Percentiles rank a stretch among this genome's conserved stretches.
These are phyloP conservation scores for Soucietia sequanensis DNA, from an alignment of 805 yeast species.

Conservation along the genomic window DNA sequence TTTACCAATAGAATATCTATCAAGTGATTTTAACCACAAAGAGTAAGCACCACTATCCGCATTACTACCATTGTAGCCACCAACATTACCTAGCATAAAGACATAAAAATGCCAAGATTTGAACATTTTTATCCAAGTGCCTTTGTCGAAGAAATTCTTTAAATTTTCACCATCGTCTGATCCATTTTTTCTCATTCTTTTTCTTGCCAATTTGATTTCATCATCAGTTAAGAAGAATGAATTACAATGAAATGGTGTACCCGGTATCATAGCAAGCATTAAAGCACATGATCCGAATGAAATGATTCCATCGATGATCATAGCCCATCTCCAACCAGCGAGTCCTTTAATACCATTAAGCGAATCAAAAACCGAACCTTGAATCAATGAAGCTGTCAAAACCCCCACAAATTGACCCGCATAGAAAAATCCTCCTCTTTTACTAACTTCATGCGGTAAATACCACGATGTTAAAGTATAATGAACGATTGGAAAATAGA, in stretches of 20 bases:
- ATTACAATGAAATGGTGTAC: conserved; percentile 36
- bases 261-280: conserved; percentile 21
- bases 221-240: conserved; percentile 54
- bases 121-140: conserved; percentile 25
- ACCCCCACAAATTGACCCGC: conserved; percentile 30
- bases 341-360: conserved; percentile 6
- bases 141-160: conserved; percentile 21
- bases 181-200: conserved; percentile 17
- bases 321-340: conserved; percentile 24
- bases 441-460: conserved; percentile 21
- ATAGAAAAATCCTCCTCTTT: conserved; percentile 25
- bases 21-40: conserved; percentile 26
- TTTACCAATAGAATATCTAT: conserved; percentile 40
- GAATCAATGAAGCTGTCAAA: conserved; percentile 27
- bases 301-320: conserved; percentile 22
- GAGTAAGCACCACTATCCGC: conserved; percentile 31
- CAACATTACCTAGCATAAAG: conserved; percentile 21
- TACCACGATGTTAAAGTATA: conserved; percentile 24
- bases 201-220: conserved; percentile 54
- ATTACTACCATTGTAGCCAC: conserved; percentile 30
- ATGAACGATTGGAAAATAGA: conserved; percentile 25
- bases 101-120: conserved; percentile 33
- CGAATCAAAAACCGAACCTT: conserved; percentile 10
- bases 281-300: conserved; percentile 18
- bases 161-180: conserved; percentile 16